Evolutionary conservation across 2,329 filamentous ascomycete genomes (phyloP).

Genomic region (Aspergillus novoparasiticus): DNA sequence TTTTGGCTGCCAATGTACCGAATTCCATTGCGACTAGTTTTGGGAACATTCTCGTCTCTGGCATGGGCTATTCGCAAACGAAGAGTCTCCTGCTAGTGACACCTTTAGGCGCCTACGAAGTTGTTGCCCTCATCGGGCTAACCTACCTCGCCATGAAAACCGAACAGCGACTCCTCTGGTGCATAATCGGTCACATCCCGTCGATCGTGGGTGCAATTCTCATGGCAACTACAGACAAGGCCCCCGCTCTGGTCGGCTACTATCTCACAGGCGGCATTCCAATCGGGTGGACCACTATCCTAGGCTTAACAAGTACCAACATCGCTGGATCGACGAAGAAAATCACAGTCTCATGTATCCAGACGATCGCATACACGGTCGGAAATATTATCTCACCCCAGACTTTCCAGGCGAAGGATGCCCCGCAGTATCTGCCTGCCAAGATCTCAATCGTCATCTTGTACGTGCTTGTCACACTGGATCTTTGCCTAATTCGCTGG

Average conservation of each 20-base stretch:
- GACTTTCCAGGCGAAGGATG: constrained; percentile 43
- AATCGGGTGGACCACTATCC: constrained; percentile 43
- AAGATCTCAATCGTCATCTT: constrained; percentile 33
- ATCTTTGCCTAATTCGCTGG: constrained; percentile 34
- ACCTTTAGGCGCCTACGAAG: constrained; percentile 42
- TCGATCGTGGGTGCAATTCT: constrained; percentile 41
- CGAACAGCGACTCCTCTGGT: constrained; percentile 37
- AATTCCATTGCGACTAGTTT: constrained; percentile 43
- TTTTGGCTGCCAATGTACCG: constrained; percentile 42
- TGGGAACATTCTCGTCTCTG: constrained; percentile 41
- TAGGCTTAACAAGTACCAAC: constrained; percentile 41
- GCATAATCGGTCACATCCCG: constrained; percentile 39
- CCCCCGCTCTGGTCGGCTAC: constrained; percentile 40
- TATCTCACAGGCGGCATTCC: constrained; percentile 43
- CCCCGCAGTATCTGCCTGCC: constrained; percentile 30
- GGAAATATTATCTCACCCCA: constrained; percentile 49
- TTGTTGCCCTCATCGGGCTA: constrained; percentile 39
- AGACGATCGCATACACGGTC: constrained; percentile 40
- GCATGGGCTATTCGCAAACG: constrained; percentile 39
- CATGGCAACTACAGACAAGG: constrained; percentile 43
- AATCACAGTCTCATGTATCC: constrained; percentile 37
- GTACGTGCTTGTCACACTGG: constrained; percentile 31
- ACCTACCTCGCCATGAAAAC: constrained; percentile 43
- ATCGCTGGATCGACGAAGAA: constrained; percentile 42
- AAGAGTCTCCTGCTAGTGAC: constrained; percentile 42